Conservation (phyloP, 345 rosid species). For the Camelina neglecta region DNA sequence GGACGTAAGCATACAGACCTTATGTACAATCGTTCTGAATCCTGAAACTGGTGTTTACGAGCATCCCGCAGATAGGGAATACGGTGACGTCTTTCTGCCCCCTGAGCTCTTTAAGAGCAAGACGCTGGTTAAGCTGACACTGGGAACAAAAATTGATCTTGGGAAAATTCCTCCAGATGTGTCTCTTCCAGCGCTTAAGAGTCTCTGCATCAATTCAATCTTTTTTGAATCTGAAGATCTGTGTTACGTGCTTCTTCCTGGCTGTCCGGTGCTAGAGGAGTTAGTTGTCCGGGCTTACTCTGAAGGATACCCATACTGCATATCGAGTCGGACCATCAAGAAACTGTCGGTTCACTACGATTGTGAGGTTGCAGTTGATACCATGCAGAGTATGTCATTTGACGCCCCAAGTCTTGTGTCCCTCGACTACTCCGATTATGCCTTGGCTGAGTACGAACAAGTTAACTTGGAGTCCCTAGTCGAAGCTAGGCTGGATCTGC, state of each 20-base stretch:
- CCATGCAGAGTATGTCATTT: neutral
- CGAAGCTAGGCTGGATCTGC: constrained; percentile 16
- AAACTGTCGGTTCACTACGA: neutral
- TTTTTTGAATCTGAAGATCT: neutral
- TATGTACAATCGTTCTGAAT: neutral
- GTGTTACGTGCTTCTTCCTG: neutral
- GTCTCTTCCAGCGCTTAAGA: constrained; percentile 30
- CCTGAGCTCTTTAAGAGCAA: neutral
- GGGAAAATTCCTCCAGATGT: neutral
- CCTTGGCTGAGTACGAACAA: neutral
- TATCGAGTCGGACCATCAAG: constrained; percentile 11
- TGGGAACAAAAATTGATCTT: neutral
- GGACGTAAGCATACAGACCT: neutral
- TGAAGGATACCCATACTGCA: neutral
- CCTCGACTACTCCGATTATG: neutral
- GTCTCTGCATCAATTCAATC: neutral
- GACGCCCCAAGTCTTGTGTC: neutral
- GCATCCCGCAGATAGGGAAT: too few species aligned
- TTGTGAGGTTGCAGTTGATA: too few species aligned
- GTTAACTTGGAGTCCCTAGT: constrained; percentile 28
- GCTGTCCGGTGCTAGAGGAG: constrained; percentile 13
- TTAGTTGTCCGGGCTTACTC: neutral
- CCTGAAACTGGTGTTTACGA: too few species aligned
- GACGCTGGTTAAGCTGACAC: constrained; percentile 22
- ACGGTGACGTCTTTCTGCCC: neutral